phyloP scores from a whole-genome alignment of 2,329 filamentous ascomycete species.

The Alternaria ventricosa region DNA sequence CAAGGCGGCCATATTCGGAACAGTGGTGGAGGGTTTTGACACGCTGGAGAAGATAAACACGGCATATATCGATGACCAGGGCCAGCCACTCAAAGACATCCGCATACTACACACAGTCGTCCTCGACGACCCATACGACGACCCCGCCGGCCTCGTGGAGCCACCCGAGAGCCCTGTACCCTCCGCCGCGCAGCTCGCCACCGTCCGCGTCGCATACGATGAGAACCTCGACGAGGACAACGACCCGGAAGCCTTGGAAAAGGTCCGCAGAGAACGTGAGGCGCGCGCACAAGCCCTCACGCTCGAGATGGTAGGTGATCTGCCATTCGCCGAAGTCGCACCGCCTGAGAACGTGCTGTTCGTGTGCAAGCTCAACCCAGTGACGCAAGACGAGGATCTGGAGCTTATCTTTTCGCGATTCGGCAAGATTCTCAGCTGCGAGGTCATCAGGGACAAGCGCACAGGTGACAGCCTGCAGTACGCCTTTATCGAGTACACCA shows the following conservation, averaged over 20 bases:
- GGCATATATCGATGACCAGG: constrained; percentile 84
- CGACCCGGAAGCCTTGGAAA: constrained; percentile 82
- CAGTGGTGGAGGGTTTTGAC: constrained; percentile 95
- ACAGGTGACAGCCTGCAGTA: constrained; percentile 97
- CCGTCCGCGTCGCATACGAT: constrained; percentile 89
- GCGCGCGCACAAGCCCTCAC: constrained; percentile 93
- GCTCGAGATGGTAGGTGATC: constrained; percentile 95
- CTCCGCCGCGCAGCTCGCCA: constrained; percentile 83
- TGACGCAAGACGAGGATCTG: constrained; percentile 92
- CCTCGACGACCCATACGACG: constrained; percentile 89
- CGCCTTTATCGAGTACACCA: constrained; percentile 95
- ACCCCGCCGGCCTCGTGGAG: constrained; percentile 77
- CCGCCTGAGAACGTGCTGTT: constrained; percentile 97
- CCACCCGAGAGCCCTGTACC: constrained; percentile 82
- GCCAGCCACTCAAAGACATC: constrained; percentile 90
- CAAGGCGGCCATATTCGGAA: constrained; percentile 93
- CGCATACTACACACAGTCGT: constrained; percentile 91
- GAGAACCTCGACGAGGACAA: constrained; percentile 79
- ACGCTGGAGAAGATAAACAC: constrained; percentile 91
- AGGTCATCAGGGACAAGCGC: constrained; percentile 92
- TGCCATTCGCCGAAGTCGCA: constrained; percentile 96
- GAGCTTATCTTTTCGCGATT: constrained; percentile 97
- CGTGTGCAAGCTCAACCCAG: constrained; percentile 97
- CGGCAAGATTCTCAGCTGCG: constrained; percentile 91
- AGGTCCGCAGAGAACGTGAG: constrained; percentile 82